Evolutionary conservation across 2,329 filamentous ascomycete genomes (phyloP), one percentile per base, ranked within the genome.

Genomic region (Beauveria sp.): DNA sequence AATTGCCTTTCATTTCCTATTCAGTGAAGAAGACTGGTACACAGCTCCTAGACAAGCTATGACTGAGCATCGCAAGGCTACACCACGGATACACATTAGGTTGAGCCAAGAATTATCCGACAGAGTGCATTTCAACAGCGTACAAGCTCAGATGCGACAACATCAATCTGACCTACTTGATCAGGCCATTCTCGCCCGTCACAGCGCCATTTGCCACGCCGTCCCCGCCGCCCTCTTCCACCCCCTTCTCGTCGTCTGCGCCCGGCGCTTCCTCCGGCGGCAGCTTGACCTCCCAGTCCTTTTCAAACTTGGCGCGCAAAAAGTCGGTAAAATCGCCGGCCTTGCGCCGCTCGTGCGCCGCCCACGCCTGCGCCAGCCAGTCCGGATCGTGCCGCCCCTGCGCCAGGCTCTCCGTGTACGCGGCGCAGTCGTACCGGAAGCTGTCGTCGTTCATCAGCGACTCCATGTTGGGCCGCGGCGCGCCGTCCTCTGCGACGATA

Each of bases 291-390:
- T 69, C 74, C 81, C 82, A 85, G 28, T 78, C 77, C 3, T 74
- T 69, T 66, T 77, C 72, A 61, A 85, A 81, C 58, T 76, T 76
- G 2, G 70, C 66, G 10, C 73, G 69, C 34, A 82, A 70, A 57
- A 75, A 78, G 3, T 77, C 75, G 62, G 84, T 77, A 63, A 82
- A 85, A 2, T 79, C 73, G 5, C 83, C 83, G 1, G 72, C 67
- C 56, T 71, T 73, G 60, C 81, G 78, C 67, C 75, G 73, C 59
- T 76, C 73, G 63, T 84, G 80, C 0, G 83, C 82, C 4, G 69
- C 68, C 74, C 79, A 83, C 1, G 83, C 82, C 60, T 79, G 73
- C 18, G 68, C 71, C 8, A 86, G 75, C 82, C 82, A 85, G 16
- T 76, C 74, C 1, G 76, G 74, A 64, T 84, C 81, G 62, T 84